Conservation (phyloP, 208 protist species). For the Angomonas deanei region DNA sequence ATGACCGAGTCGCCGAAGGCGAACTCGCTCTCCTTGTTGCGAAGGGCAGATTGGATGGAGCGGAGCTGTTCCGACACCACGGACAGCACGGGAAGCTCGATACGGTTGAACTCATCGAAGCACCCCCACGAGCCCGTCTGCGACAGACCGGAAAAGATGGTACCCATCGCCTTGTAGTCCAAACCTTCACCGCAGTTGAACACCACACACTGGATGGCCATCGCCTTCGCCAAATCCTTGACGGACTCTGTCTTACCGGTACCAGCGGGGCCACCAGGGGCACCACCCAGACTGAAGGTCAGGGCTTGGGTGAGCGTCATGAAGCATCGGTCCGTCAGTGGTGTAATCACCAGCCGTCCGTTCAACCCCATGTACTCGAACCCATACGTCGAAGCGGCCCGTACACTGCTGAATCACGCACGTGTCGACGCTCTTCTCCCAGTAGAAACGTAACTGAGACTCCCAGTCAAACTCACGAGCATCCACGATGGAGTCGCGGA, state of each 20-base stretch:
- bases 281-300: slow-evolving; percentile 95
- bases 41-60: slow-evolving; percentile 95
- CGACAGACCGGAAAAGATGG: slow-evolving; percentile 97
- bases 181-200: slow-evolving; percentile 99
- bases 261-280: slow-evolving; percentile 93
- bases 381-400: slow-evolving; percentile 94
- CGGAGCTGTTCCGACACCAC: slow-evolving; percentile 98
- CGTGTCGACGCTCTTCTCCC: slow-evolving; percentile 93
- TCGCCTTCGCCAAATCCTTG: slow-evolving; percentile 97
- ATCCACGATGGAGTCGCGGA: slow-evolving; percentile 97
- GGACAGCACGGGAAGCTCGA: slow-evolving; percentile 98
- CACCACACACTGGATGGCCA: slow-evolving; percentile 96
- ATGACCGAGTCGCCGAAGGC: slow-evolving; percentile 90
- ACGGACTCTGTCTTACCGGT: slow-evolving; percentile 98
- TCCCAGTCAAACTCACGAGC: slow-evolving; percentile 99
- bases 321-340: slow-evolving; percentile 98
- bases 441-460: slow-evolving; percentile 99
- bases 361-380: slow-evolving; percentile 99
- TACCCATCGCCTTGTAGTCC: slow-evolving; percentile 98
- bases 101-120: slow-evolving; percentile 99
- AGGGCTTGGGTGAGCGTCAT: slow-evolving; percentile 99
- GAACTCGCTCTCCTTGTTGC: slow-evolving; percentile 79
- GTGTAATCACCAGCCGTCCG: slow-evolving; percentile 98
- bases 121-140: slow-evolving; percentile 98
- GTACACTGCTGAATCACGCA: slow-evolving; percentile 97